These are phyloP conservation scores for Avena atlantica DNA, from an alignment of 176 grass and related monocot genomes.

Conservation along the genomic window DNA sequence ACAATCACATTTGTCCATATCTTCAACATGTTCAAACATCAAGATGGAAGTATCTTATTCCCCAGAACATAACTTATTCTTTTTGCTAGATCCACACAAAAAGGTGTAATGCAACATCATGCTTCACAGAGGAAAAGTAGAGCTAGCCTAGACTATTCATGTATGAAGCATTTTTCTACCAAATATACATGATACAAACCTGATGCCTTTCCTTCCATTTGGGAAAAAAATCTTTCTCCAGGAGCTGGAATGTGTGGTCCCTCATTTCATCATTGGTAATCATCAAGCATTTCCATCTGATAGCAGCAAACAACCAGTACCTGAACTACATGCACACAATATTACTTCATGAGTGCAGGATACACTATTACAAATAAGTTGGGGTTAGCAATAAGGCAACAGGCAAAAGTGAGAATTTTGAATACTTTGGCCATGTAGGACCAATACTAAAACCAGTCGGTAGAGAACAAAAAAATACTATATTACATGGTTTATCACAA, in stretches of 20 bases:
- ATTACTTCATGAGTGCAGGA: slow-evolving; percentile 43
- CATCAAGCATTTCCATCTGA: slow-evolving; percentile 80
- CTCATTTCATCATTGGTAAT: slow-evolving; percentile 91
- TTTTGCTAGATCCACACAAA: background rate
- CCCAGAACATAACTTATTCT: slow-evolving; percentile 4
- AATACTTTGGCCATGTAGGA: background rate
- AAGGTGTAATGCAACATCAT: background rate
- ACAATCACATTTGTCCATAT: background rate
- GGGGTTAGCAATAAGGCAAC: background rate
- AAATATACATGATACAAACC: slow-evolving; percentile 54
- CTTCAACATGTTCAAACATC: slow-evolving; percentile 14
- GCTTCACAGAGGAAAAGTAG: slow-evolving; percentile 20
- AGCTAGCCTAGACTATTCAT: background rate
- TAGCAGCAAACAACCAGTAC: slow-evolving; percentile 87
- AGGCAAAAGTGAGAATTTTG: slow-evolving; percentile 10
- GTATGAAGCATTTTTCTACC: background rate
- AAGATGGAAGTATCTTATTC: background rate
- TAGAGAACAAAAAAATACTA: background rate
- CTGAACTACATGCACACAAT: slow-evolving; percentile 57
- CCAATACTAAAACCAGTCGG: background rate
- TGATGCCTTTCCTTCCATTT: slow-evolving; percentile 90
- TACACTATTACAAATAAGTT: slow-evolving; percentile 22
- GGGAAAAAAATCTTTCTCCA: slow-evolving; percentile 69
- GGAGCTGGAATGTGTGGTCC: slow-evolving; percentile 75
- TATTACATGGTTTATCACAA: slow-evolving; percentile 18